Base-by-base conservation (phyloP, 108 stramenopile genomes). In the Skeletonema costatum region DNA sequence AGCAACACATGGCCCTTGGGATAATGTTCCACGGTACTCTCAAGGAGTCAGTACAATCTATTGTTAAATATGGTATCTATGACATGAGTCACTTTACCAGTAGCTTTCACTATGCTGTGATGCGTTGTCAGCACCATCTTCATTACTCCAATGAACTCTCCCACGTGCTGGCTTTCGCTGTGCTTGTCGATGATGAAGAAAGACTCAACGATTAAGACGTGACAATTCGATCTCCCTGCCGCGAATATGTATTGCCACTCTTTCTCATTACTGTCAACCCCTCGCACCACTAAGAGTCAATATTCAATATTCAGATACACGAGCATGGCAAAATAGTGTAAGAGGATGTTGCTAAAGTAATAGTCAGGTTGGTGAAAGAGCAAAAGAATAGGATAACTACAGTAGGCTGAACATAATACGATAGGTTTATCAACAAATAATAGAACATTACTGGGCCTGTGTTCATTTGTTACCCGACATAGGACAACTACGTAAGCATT, bases 401-500 rank as follows among this genome's bases (percentile, higher is more conserved):
- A 25, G 25, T 25, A 25, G 25, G 25, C 25, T 25, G 25, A 25
- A 25, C 25, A 25, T 25, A 25, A 25, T 25, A 25, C 25, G 25
- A 25, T 25, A 25, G 25, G 25, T 25, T 25, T 25, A 25, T 25
- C 25, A 25, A 25, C 25, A 25, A 25, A 25, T 25, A 25, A 25
- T 25, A 25, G 35, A 36, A 36, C 6, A 36, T 6, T 36, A 36
- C 6, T 36, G 35, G 35, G 6, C 4, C 35, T 6, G 35, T 36
- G 35, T 36, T 36, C 6, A 36, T 6, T 36, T 36, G 4, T 36
- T 6, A 6, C 35, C 6, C 35, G 35, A 6, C 4, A 36, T 0
- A 36, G 35, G 35, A 36, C 35, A 36, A 36, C 35, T 36, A 39
- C 64, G 8, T 58, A 64, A 64, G n/a, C 64, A 19, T 64, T 64